Base-by-base conservation (phyloP, 2,329 filamentous ascomycete genomes). In the Arachnomyces sp. region DNA sequence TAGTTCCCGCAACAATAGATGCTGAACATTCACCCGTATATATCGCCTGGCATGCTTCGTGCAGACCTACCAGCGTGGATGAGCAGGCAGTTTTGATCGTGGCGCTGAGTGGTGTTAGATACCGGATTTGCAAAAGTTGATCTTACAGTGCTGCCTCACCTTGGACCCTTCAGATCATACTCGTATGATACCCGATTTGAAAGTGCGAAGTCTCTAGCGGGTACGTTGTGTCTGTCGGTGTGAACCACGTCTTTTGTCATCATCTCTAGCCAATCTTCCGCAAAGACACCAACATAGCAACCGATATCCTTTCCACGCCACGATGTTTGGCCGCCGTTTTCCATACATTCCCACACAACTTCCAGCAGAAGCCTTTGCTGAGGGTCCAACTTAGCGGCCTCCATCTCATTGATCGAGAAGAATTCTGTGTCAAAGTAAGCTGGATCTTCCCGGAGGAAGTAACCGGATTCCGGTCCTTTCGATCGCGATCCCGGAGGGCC, bases 81-180 rank as follows among this genome's bases (percentile, higher is more conserved):
- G 64, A 66, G 37, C 65, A 68, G 7, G 59, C 67, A 4, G 66
- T 67, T 29, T 62, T 59, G 14, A 65, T 47, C 2, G 54, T 58
- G 16, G 60, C 49, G 30, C 53, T 57, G 5, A 9, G 9, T 9
- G 5, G 20, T 25, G 20, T 25, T 9, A 25, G 20, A 5, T 25
- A 25, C 20, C 0, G 44, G 51, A 4, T 25, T 25, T 25, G 20
- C 20, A 25, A 9, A 25, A 5, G 5, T 25, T 5, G 20, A 5
- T 5, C 9, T 25, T 25, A 25, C 9, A 25, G 9, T n/a, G 20
- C 14, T 25, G 20, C 9, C 20, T 25, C 20, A 25, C 20, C 20
- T 25, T 25, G 20, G 20, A 9, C 57, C 55, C 12, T 38, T 37
- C 2, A 59, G 36, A 36, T 61, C 50, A 33, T 45, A 60, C 18